phyloP scores from a whole-genome alignment of 345 rosid species.

The Psidium friedrichsthalianum region DNA sequence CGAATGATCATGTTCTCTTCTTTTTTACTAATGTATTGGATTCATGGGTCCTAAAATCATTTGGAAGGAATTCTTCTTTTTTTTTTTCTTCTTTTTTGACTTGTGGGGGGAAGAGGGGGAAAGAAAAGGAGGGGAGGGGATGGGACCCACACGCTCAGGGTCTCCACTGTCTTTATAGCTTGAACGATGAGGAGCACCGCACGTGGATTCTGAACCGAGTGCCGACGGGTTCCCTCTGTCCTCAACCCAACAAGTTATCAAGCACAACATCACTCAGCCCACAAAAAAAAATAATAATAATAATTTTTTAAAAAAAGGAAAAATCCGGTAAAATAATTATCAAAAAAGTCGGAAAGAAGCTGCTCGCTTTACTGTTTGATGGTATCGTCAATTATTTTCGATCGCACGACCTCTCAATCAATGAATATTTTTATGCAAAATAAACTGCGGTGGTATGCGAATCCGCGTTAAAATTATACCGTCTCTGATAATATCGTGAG shows the following conservation, averaged over 20 bases:
- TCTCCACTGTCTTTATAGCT: conserved; percentile 27
- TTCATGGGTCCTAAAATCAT: background rate
- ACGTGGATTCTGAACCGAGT: conserved; percentile 61
- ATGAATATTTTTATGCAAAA: too few species aligned
- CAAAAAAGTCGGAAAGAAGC: too few species aligned
- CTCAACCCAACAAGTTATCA: conserved; percentile 15
- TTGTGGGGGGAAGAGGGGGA: background rate
- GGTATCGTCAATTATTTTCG: too few species aligned
- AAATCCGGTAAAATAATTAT: background rate
- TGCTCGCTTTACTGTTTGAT: accelerated
- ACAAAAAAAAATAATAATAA: background rate
- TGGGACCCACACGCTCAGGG: background rate
- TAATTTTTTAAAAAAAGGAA: background rate
- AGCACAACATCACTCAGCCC: background rate
- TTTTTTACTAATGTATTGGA: background rate
- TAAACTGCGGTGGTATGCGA: too few species aligned
- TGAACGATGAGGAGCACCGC: conserved; percentile 56
- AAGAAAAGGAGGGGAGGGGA: background rate
- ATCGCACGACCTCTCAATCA: too few species aligned
- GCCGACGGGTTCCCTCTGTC: conserved; percentile 32
- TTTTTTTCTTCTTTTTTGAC: background rate
- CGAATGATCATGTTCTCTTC: background rate
- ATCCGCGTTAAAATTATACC: too few species aligned
- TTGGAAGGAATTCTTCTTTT: background rate
- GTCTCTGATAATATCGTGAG: too few species aligned